These are phyloP conservation scores for Mycena maculata DNA, from an alignment of 768 basidiomycete genomes.

Conservation along the genomic window DNA sequence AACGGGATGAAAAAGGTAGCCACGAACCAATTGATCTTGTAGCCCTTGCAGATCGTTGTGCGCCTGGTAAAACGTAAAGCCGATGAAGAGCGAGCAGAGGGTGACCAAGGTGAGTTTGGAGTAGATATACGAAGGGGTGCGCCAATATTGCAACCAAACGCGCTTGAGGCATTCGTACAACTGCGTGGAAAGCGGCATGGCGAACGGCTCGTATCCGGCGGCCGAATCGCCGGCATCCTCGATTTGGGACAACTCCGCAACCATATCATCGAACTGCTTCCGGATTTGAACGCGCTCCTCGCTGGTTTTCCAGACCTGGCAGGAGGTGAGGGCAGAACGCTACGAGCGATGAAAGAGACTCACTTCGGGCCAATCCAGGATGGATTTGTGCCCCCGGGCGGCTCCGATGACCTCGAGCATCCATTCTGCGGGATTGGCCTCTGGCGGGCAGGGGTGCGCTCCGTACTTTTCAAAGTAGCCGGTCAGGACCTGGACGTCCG, in stretches of 20 bases:
- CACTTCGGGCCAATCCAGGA: slow-evolving; percentile 55
- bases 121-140: slow-evolving; percentile 42
- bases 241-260: slow-evolving; percentile 24
- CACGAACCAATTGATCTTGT: slow-evolving; percentile 41
- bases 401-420: slow-evolving; percentile 59
- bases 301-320: slow-evolving; percentile 53
- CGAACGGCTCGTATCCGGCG: slow-evolving; percentile 36
- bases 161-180: slow-evolving; percentile 39
- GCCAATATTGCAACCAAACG: slow-evolving; percentile 42
- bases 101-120: slow-evolving; percentile 31
- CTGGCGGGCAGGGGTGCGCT: slow-evolving; percentile 58
- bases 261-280: slow-evolving; percentile 47
- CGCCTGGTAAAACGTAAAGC: slow-evolving; percentile 46
- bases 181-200: slow-evolving; percentile 39
- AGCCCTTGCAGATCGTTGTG: slow-evolving; percentile 41
- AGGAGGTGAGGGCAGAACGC: too few species aligned
- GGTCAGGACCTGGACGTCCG: too few species aligned
- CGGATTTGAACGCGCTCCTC: slow-evolving; percentile 51
- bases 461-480: slow-evolving; percentile 73
- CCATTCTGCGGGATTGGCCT: slow-evolving; percentile 72
- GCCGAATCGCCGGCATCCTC: slow-evolving; percentile 30
- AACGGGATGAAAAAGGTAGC: too few species aligned
- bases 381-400: slow-evolving; percentile 50
- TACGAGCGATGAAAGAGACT: too few species aligned
- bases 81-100: slow-evolving; percentile 40